Percentiles rank a stretch among this genome's conserved stretches.
phyloP scores from a whole-genome alignment of 2,329 filamentous ascomycete species.

The Dactylonectria macrodidyma region DNA sequence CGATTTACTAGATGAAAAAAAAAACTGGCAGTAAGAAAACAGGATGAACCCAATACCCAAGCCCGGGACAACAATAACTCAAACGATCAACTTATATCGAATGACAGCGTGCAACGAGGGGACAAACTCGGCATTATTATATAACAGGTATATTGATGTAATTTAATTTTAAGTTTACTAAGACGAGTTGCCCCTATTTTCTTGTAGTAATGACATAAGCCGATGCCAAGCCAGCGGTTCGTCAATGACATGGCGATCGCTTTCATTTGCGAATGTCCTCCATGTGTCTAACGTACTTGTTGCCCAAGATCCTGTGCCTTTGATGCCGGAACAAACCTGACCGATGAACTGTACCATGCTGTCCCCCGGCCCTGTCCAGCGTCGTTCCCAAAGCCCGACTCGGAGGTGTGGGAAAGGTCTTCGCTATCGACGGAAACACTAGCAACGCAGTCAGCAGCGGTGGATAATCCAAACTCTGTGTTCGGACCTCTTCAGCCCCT shows the following conservation, averaged over 20 bases:
- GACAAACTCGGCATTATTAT: background rate
- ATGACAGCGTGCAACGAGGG: background rate
- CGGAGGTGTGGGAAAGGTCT: no score
- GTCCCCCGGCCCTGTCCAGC: no score
- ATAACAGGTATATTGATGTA: background rate
- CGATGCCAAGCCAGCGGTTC: background rate
- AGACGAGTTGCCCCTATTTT: background rate
- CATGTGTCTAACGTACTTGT: background rate
- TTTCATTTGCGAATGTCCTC: background rate
- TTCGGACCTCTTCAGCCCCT: no score
- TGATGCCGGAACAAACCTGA: no score
- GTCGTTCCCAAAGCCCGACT: no score
- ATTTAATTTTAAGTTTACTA: background rate
- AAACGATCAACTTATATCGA: background rate
- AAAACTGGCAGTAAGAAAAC: background rate
- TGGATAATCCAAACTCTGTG: no score
- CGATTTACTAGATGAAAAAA: background rate
- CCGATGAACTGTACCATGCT: no score
- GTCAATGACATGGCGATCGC: background rate
- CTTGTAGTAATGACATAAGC: background rate
- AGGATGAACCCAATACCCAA: background rate
- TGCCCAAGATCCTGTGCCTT: no score
- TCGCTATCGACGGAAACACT: no score
- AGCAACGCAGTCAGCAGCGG: no score
- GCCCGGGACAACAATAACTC: background rate